Percentiles rank a stretch among this genome's conserved stretches.
Evolutionary conservation across 352 stramenopile genomes (phyloP).

Genomic region (Phytophthora foliorum): DNA sequence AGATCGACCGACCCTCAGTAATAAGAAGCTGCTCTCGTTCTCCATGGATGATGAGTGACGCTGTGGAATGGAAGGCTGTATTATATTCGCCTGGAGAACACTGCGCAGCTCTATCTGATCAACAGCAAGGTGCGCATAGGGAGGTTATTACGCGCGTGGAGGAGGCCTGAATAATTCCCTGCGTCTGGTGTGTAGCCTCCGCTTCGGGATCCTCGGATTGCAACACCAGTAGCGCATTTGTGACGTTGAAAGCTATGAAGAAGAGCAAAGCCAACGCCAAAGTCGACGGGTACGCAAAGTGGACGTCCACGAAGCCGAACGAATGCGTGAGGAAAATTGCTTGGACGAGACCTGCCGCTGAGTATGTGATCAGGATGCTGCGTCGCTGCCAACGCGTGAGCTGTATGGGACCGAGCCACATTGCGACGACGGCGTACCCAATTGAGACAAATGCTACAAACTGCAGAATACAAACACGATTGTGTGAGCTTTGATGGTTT

Average conservation of each 20-base stretch:
- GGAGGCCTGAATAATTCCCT: slow-evolving; percentile 26
- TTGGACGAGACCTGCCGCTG: slow-evolving; percentile 46
- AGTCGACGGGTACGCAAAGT: slow-evolving; percentile 47
- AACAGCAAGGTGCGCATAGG: slow-evolving; percentile 40
- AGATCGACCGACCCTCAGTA: slow-evolving; percentile 57
- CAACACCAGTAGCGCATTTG: slow-evolving; percentile 65
- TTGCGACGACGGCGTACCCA: slow-evolving; percentile 46
- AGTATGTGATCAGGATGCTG: slow-evolving; percentile 49
- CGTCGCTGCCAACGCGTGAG: slow-evolving; percentile 62
- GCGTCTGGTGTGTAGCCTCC: not conserved
- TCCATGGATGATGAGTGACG: slow-evolving; percentile 81
- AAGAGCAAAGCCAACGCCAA: slow-evolving; percentile 43
- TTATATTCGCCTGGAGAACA: not conserved
- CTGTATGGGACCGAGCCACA: slow-evolving; percentile 63
- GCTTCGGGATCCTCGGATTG: slow-evolving; percentile 43
- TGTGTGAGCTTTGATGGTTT: slow-evolving; percentile 10
- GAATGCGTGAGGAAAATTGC: slow-evolving; percentile 48
- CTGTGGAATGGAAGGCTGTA: not conserved
- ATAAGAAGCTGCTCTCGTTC: slow-evolving; percentile 86
- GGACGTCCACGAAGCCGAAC: slow-evolving; percentile 32
- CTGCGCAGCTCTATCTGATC: not conserved
- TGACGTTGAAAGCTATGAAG: slow-evolving; percentile 64
- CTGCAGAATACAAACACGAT: slow-evolving; percentile 23
- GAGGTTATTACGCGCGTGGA: slow-evolving; percentile 27
- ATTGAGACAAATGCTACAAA: slow-evolving; percentile 65